Percentiles rank a stretch among this genome's conserved stretches.
Evolutionary conservation across 768 basidiomycete genomes (phyloP).

Genomic region (Boletus sp.): DNA sequence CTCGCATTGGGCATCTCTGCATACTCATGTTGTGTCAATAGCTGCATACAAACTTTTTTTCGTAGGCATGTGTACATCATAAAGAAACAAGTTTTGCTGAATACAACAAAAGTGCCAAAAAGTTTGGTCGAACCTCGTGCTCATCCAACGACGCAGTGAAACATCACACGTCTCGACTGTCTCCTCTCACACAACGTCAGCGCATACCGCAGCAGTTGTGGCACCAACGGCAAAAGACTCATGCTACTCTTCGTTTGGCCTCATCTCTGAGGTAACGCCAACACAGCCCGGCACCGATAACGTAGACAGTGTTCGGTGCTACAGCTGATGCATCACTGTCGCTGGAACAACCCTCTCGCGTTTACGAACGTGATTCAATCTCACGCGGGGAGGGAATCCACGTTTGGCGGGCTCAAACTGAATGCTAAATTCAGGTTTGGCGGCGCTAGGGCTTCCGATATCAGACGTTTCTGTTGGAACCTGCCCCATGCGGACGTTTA

Average conservation of each 20-base stretch:
- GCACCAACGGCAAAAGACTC: not conserved
- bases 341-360: not conserved
- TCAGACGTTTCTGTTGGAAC: conserved; percentile 34
- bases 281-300: conserved; percentile 21
- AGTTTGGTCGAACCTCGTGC: not conserved
- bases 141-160: conserved; percentile 2
- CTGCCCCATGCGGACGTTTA: conserved; percentile 20
- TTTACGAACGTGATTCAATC: not conserved
- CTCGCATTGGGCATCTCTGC: conserved; percentile 26
- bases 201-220: not conserved
- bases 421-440: conserved; percentile 12
- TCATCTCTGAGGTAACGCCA: conserved; percentile 4
- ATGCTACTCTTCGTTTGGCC: not conserved
- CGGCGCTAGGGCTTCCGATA: conserved; percentile 1
- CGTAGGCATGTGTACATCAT: conserved; percentile 36
- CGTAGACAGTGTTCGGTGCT: not conserved
- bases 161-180: not conserved
- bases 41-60: conserved; percentile 29
- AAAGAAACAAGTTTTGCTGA: conserved; percentile 30
- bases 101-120: conserved; percentile 13
- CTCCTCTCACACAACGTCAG: conserved; percentile 10
- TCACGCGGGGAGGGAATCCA: not conserved
- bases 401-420: conserved; percentile 22
- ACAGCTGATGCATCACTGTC: conserved; percentile 12
- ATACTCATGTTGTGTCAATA: conserved; percentile 39